These are phyloP conservation scores for Phlebopus sp. DNA, from an alignment of 1,284 basidiomycete species.

Conservation along the genomic window DNA sequence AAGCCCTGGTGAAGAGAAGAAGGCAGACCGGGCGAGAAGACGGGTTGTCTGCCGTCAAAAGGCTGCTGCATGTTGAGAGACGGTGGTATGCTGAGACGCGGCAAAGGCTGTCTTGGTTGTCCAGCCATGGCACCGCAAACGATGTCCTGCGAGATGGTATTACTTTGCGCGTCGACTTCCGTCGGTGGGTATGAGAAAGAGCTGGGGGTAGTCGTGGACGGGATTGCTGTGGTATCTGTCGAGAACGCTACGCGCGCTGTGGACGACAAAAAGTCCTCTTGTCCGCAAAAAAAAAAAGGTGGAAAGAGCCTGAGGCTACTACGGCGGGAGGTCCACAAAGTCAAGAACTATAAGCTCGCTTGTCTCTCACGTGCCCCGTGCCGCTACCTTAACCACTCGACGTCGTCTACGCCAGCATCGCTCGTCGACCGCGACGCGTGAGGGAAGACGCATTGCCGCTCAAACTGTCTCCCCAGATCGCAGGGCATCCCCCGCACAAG, in stretches of 20 bases:
- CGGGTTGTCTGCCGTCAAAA: constrained; percentile 38
- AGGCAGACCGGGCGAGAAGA: constrained; percentile 66
- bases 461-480: too few relatives aligned
- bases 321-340: background rate
- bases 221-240: constrained; percentile 5
- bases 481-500: too few relatives aligned
- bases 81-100: constrained; percentile 47
- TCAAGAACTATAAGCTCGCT: constrained; percentile 7
- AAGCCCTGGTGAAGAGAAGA: constrained; percentile 57
- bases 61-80: constrained; percentile 47
- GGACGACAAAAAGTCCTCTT: background rate
- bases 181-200: background rate
- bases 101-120: constrained; percentile 36
- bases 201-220: background rate
- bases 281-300: constrained; percentile 1
- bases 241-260: constrained; percentile 5
- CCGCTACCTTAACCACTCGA: too few relatives aligned
- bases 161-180: background rate
- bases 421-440: too few relatives aligned
- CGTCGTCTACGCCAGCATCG: too few relatives aligned
- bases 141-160: constrained; percentile 1
- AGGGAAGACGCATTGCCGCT: too few relatives aligned
- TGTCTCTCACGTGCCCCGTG: constrained; percentile 13
- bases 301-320: constrained; percentile 7
- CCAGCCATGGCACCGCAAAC: constrained; percentile 24